Conservation (phyloP, 2,329 filamentous ascomycete species). For the Trichoderma atroviride region DNA sequence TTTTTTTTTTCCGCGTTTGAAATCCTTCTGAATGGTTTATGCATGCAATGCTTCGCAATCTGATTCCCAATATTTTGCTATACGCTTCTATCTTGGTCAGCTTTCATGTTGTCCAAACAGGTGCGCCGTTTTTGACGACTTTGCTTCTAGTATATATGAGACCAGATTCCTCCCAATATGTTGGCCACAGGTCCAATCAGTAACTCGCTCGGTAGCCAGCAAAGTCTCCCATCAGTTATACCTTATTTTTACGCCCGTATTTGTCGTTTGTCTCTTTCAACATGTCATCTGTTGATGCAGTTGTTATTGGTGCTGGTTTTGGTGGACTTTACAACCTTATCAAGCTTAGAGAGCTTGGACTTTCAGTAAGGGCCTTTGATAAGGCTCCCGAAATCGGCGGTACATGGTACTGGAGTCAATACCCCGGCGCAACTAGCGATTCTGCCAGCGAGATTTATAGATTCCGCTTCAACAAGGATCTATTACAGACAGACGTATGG, state of each 20-base stretch:
- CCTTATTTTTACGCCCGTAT: background rate
- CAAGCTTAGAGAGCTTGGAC: conserved; percentile 2
- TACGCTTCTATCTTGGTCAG: background rate
- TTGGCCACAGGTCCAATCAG: background rate
- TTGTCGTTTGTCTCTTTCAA: background rate
- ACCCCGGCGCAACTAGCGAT: conserved; percentile 3
- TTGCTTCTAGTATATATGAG: background rate
- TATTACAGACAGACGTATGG: background rate
- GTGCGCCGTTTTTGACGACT: background rate
- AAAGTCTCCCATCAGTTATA: background rate
- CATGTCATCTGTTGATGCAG: background rate
- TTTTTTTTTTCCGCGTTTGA: background rate
- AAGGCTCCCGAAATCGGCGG: background rate
- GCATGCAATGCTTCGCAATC: background rate
- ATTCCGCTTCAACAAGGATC: background rate
- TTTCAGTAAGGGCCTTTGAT: background rate
- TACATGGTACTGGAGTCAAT: conserved; percentile 6
- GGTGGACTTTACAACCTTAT: background rate
- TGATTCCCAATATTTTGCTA: background rate
- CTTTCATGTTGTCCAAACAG: background rate
- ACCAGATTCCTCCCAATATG: background rate
- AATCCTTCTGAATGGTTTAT: background rate
- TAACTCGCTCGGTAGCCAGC: background rate
- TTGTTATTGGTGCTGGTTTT: conserved; percentile 8
- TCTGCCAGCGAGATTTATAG: conserved; percentile 8